Evolutionary conservation across 768 basidiomycete genomes (phyloP).

Genomic region (Suillus paluster): DNA sequence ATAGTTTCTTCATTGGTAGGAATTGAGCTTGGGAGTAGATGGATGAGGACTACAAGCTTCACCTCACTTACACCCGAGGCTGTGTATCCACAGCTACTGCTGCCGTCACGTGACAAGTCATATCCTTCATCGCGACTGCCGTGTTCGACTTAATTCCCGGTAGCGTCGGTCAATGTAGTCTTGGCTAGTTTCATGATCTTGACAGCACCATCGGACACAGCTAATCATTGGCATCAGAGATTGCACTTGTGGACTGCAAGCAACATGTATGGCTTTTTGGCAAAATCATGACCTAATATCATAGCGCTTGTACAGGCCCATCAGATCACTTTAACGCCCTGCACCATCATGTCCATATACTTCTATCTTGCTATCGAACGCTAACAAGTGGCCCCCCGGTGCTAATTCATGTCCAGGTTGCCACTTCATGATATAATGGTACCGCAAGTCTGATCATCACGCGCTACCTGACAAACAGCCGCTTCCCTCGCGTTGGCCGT

Average conservation of each 20-base stretch:
- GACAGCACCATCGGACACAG: not conserved
- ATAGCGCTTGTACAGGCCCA: not conserved
- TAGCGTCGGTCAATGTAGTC: not conserved
- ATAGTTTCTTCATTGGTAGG: conserved; percentile 61
- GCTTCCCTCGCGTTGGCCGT: conserved; percentile 68
- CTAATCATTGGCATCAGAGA: not conserved
- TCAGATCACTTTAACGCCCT: not conserved
- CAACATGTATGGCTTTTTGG: not conserved
- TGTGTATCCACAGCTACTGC: conserved; percentile 14
- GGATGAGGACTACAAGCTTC: conserved; percentile 7
- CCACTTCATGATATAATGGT: not conserved
- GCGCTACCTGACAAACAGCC: conserved; percentile 57
- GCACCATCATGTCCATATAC: not conserved
- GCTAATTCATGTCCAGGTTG: not conserved
- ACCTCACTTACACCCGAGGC: conserved; percentile 11
- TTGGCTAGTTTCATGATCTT: not conserved
- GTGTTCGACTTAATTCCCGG: not conserved
- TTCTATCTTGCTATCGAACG: not conserved
- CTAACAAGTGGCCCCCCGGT: not conserved
- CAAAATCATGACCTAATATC: not conserved
- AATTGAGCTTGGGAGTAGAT: not conserved
- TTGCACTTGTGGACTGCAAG: not conserved
- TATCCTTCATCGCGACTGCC: conserved; percentile 3
- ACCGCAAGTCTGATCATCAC: not conserved
- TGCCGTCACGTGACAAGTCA: conserved; percentile 9